Evolutionary conservation across 768 basidiomycete genomes (phyloP).

Genomic region (Leccinum arenicola): DNA sequence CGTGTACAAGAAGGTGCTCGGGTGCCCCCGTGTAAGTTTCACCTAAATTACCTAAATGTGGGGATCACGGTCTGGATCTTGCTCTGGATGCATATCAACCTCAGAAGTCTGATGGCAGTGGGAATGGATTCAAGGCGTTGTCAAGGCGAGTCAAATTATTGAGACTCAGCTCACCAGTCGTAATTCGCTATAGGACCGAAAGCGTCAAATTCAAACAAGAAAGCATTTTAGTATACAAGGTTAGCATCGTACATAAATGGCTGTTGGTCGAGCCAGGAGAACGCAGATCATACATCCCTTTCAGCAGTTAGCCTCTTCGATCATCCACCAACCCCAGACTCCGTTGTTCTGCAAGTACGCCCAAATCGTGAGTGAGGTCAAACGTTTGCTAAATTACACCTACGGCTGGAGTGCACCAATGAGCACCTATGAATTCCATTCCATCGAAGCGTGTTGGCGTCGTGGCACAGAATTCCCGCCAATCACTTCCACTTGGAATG

Average conservation of each 20-base stretch:
- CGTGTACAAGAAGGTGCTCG: too few relatives aligned
- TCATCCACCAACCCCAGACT: not conserved
- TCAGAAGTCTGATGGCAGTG: too few relatives aligned
- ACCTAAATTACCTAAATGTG: too few relatives aligned
- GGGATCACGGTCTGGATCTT: too few relatives aligned
- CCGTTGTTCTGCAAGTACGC: not conserved
- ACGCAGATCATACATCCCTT: not conserved
- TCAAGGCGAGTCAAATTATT: too few relatives aligned
- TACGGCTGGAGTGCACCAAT: not conserved
- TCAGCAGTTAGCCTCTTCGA: not conserved
- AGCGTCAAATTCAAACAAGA: too few relatives aligned
- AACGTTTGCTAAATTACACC: not conserved
- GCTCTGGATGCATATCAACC: too few relatives aligned
- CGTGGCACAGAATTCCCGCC: not conserved
- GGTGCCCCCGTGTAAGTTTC: too few relatives aligned
- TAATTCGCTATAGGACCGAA: too few relatives aligned
- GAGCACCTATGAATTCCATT: not conserved
- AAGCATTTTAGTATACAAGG: too few relatives aligned
- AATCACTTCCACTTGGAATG: not conserved
- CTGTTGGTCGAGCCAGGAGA: not conserved
- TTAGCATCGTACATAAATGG: not conserved
- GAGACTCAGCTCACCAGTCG: too few relatives aligned
- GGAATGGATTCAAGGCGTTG: too few relatives aligned
- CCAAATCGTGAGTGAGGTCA: not conserved
- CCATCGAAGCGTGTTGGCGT: not conserved